Evolutionary conservation across 192 early-diverging fungal species (phyloP).

Genomic region (Coemansia sp.): DNA sequence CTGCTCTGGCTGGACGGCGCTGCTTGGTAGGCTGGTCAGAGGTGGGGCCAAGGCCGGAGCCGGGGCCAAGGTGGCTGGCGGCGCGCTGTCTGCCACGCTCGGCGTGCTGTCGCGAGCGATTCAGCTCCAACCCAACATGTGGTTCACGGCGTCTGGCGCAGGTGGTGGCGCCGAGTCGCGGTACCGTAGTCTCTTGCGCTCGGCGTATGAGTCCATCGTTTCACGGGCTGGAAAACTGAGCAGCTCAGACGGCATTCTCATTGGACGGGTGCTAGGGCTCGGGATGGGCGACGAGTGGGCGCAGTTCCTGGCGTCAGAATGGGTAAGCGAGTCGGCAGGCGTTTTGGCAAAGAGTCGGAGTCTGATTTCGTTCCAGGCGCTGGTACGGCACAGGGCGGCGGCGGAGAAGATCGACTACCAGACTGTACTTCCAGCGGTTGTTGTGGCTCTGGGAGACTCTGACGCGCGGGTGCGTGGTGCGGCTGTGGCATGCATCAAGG

Average conservation of each 20-base stretch:
- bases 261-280: conserved; percentile 23
- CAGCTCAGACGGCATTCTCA: conserved; percentile 21
- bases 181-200: conserved; percentile 21
- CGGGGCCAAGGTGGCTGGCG: conserved; percentile 7
- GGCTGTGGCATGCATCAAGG: conserved; percentile 61
- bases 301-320: conserved; percentile 40
- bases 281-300: conserved; percentile 41
- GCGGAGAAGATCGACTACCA: conserved; percentile 59
- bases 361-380: conserved; percentile 58
- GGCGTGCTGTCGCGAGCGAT: conserved; percentile 2
- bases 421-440: conserved; percentile 64
- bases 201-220: conserved; percentile 8
- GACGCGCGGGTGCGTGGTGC: conserved; percentile 59
- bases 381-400: conserved; percentile 25
- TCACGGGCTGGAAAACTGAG: conserved; percentile 13
- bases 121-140: conserved; percentile 14
- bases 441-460: conserved; percentile 62
- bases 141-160: conserved; percentile 10
- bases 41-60: neutral
- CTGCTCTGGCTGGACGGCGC: conserved; percentile 10
- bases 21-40: conserved; percentile 19
- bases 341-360: conserved; percentile 40
- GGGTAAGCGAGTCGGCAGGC: conserved; percentile 13
- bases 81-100: conserved; percentile 16
- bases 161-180: neutral